These are phyloP conservation scores for Helicocarpus griseus DNA, from an alignment of 2,329 filamentous ascomycete genomes.

Conservation along the genomic window DNA sequence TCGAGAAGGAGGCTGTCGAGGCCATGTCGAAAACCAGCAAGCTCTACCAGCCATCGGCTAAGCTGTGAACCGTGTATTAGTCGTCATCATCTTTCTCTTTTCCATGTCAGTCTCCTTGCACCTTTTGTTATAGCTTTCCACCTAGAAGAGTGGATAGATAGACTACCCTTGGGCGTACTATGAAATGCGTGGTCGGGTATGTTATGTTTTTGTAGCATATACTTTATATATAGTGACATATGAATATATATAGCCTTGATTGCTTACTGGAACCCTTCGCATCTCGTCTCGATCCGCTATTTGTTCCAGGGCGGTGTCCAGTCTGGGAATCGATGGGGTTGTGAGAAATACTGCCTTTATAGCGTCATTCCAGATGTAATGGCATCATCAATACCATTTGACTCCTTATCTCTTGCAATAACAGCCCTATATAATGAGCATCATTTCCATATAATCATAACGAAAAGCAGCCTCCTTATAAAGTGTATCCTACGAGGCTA, in stretches of 20 bases:
- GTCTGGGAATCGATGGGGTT: no score
- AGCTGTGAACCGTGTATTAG: neutral
- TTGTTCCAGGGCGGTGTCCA: no score
- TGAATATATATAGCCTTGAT: neutral
- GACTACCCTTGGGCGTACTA: neutral
- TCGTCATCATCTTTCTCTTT: neutral
- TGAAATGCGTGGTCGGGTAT: neutral
- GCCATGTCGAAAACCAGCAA: constrained; percentile 51
- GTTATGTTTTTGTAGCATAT: neutral
- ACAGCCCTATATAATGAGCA: no score
- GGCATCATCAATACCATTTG: no score
- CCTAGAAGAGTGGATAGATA: neutral
- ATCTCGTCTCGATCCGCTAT: neutral
- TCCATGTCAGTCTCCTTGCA: neutral
- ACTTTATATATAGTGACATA: neutral
- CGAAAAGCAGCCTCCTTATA: no score
- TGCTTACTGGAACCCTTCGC: neutral
- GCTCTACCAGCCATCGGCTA: constrained; percentile 32
- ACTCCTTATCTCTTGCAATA: no score
- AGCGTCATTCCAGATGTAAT: no score
- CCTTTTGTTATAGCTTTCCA: neutral
- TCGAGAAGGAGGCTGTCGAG: constrained; percentile 66
- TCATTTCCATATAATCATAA: no score
- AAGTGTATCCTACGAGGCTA: no score
- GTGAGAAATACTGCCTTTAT: no score